Conservation (phyloP, 2,329 filamentous ascomycete species). For the Didymella lethalis region DNA sequence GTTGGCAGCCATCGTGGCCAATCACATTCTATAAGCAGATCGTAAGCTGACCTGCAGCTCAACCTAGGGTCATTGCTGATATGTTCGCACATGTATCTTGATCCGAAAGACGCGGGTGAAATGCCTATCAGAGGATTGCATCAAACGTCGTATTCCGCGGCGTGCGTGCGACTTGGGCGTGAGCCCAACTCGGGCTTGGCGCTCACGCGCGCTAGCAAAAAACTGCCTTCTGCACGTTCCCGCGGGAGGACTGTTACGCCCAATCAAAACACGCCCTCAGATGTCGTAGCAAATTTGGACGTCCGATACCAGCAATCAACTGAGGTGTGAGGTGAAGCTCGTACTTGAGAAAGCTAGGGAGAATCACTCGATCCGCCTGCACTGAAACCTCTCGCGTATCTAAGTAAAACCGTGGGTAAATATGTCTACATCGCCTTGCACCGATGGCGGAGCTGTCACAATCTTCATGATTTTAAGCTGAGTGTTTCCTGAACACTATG, state of each 20-base stretch:
- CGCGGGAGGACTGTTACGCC: conserved; percentile 1
- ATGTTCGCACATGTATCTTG: background rate
- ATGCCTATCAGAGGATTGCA: background rate
- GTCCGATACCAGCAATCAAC: background rate
- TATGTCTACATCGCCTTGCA: background rate
- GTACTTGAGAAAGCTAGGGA: conserved; percentile 2
- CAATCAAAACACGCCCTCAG: background rate
- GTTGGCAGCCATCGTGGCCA: conserved; percentile 1
- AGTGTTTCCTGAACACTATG: background rate
- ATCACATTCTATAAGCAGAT: background rate
- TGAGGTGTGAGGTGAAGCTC: background rate
- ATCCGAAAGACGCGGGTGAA: background rate
- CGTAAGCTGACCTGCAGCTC: background rate
- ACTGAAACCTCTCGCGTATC: background rate
- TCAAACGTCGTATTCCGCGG: background rate
- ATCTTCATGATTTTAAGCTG: background rate
- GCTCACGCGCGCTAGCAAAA: conserved; percentile 32
- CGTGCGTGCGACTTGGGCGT: conserved; percentile 3
- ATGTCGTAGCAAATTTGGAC: conserved; percentile 1
- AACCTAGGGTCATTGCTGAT: background rate
- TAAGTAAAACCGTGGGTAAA: background rate
- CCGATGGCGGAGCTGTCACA: too few species aligned
- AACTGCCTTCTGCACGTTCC: conserved; percentile 27
- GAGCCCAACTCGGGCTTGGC: conserved; percentile 11
- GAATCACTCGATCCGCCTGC: too few species aligned